Conservation (phyloP, 2,329 filamentous ascomycete species). For the Fusarium odoratissimum region DNA sequence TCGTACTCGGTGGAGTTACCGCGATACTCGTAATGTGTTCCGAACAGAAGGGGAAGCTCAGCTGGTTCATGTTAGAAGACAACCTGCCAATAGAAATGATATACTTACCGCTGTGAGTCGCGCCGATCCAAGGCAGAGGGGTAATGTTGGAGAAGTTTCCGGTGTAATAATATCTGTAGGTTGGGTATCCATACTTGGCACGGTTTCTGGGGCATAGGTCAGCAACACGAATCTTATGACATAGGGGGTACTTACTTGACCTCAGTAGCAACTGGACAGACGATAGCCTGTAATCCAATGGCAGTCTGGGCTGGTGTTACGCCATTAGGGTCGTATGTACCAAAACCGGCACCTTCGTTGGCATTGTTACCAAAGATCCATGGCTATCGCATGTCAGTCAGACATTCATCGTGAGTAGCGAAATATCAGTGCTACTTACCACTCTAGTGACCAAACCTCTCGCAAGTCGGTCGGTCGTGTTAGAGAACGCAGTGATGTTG, state of each 20-base stretch:
- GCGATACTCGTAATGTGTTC: constrained; percentile 19
- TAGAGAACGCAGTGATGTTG: constrained; percentile 1
- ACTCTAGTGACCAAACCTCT: constrained; percentile 8
- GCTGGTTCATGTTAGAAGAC: not conserved
- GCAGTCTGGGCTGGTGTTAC: not conserved
- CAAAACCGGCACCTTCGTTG: constrained; percentile 24
- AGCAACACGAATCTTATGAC: accelerated
- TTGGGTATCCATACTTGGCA: constrained; percentile 6
- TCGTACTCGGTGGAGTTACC: constrained; percentile 14
- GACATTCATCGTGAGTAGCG: accelerated
- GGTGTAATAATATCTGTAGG: constrained; percentile 16
- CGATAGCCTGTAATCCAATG: constrained; percentile 3
- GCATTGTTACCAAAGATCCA: constrained; percentile 28
- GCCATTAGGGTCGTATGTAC: not conserved
- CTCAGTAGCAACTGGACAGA: constrained; percentile 13
- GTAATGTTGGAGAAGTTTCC: constrained; percentile 21
- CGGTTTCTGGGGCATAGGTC: accelerated
- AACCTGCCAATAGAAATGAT: too few relatives aligned
- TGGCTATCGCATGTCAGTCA: not conserved
- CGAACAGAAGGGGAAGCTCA: constrained; percentile 6
- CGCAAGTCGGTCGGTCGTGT: constrained; percentile 4
- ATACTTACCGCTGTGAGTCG: not conserved
- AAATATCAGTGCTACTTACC: not conserved
- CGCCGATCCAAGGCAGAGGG: constrained; percentile 10
- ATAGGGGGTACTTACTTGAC: not conserved